A percentile compares a stretch with the other conserved stretches of the same genome.
These are phyloP conservation scores for Closterium sp. DNA, from an alignment of 139 green algal species.

Conservation along the genomic window DNA sequence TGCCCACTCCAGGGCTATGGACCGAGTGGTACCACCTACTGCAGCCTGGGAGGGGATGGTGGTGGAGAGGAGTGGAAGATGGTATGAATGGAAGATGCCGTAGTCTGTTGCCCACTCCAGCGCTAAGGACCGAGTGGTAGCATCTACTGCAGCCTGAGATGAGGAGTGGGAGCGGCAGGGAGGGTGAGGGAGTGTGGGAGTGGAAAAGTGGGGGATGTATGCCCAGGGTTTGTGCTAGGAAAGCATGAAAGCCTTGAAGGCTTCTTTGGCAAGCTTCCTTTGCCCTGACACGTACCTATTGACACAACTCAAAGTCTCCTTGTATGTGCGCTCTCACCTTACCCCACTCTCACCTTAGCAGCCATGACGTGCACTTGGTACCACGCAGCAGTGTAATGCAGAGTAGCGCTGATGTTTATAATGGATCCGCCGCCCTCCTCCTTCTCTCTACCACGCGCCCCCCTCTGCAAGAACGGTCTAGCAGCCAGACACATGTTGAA, in stretches of 20 bases:
- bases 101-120: slow-evolving; percentile 87
- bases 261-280: too few species aligned
- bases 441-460: background rate
- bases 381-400: slow-evolving; percentile 95
- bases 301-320: too few species aligned
- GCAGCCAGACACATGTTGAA: slow-evolving; percentile 85
- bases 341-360: slow-evolving; percentile 33
- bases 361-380: slow-evolving; percentile 67
- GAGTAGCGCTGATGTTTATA: slow-evolving; percentile 93
- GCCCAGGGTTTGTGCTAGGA: too few species aligned
- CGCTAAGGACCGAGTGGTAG: slow-evolving; percentile 81
- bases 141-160: slow-evolving; percentile 50
- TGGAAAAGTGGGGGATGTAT: too few species aligned
- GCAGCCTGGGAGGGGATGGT: too few species aligned
- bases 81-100: slow-evolving; percentile 58
- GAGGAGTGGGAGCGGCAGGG: too few species aligned
- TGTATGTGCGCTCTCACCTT: too few species aligned
- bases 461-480: slow-evolving; percentile 59
- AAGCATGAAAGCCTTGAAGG: too few species aligned
- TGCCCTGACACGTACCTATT: too few species aligned
- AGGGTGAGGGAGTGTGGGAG: too few species aligned
- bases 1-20: slow-evolving; percentile 33
- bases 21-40: too few species aligned
- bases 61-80: too few species aligned
- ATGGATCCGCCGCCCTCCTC: slow-evolving; percentile 55